Evolutionary conservation across 371 early-diverging fungal genomes (phyloP), one percentile per base, ranked within the genome.

Genomic region (Saksenaea oblongispora): DNA sequence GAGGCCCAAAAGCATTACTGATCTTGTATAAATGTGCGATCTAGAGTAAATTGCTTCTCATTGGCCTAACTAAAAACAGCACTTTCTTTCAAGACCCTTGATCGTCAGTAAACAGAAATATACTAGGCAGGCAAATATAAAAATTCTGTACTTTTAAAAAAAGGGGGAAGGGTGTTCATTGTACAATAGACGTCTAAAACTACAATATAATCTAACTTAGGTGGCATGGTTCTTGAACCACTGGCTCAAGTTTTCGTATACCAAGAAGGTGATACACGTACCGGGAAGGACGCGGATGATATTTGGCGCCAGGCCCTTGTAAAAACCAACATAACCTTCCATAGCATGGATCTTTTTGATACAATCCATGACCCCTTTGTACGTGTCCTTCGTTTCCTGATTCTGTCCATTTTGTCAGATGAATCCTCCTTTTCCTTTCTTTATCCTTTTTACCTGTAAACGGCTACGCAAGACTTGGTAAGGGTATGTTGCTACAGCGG

Each of bases 241-340:
- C n/a, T 84, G 85, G n/a, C 80, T 79, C 39, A 92, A 71, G 37
- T 88, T 91, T 76, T 98, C 99, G 71, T 98, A 98, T 0, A 95
- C 95, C 17, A 90, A 83, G 84, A 98, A 98, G 1, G 98, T 98
- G 24, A 98, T 89, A 62, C 93, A 91, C 4, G 97, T 96, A 5
- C 97, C 97, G 0, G 99, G 99, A 34, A 98, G 76, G 1, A 98
- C 97, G 15, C 97, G 86, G 13, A 96, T 72, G 17, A 95, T 78
- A 59, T 89, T 93, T 0, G 96, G 92, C 1, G 91, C 95, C 62
- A 98, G 79, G 0, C 99, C 99, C 76, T 96, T 96, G 85, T 97
- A 98, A 67, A 98, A 97, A 2, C 97, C 98, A 15, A 77, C 44
- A 8, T 92, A 54, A 1, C 96, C 94, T 69, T 98, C 97, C 1